Conservation (phyloP, 2,329 filamentous ascomycete genomes). For the Emergomyces orientalis region DNA sequence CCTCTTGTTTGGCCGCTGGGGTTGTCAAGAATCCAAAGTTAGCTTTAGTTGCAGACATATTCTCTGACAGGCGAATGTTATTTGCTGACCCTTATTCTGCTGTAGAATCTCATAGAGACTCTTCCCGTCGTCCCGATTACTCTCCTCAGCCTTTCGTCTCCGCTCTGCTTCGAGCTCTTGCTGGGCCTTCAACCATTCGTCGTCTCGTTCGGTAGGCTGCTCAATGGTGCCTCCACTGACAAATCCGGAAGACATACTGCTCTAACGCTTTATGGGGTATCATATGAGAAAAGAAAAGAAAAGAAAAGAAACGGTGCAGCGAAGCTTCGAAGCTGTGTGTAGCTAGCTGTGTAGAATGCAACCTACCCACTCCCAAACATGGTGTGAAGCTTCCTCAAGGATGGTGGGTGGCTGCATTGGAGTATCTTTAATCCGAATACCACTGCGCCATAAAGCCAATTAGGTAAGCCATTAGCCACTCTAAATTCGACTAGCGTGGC, state of each 20-base stretch:
- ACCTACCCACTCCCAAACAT: not conserved
- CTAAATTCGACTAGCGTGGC: not conserved
- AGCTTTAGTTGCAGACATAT: not conserved
- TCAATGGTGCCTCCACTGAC: conserved; percentile 37
- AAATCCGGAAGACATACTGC: conserved; percentile 38
- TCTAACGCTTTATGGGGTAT: not conserved
- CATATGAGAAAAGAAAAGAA: not conserved
- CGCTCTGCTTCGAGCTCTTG: conserved; percentile 40
- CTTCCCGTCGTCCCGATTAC: conserved; percentile 46
- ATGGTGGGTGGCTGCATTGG: not conserved
- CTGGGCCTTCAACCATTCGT: conserved; percentile 37
- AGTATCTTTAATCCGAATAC: not conserved
- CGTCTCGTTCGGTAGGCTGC: conserved; percentile 32
- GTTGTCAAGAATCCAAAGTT: not conserved
- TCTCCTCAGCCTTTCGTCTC: conserved; percentile 36
- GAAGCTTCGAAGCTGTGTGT: not conserved
- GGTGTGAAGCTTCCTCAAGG: not conserved
- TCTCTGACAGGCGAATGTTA: not conserved
- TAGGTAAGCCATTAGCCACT: not conserved
- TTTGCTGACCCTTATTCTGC: conserved; percentile 39
- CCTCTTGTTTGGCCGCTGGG: conserved; percentile 42
- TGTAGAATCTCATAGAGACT: conserved; percentile 42
- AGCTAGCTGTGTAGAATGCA: not conserved
- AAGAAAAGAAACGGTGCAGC: not conserved
- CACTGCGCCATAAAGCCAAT: not conserved